Base-by-base conservation (phyloP, 495 filamentous ascomycete species). In the Aspergillus egyptiacus region DNA sequence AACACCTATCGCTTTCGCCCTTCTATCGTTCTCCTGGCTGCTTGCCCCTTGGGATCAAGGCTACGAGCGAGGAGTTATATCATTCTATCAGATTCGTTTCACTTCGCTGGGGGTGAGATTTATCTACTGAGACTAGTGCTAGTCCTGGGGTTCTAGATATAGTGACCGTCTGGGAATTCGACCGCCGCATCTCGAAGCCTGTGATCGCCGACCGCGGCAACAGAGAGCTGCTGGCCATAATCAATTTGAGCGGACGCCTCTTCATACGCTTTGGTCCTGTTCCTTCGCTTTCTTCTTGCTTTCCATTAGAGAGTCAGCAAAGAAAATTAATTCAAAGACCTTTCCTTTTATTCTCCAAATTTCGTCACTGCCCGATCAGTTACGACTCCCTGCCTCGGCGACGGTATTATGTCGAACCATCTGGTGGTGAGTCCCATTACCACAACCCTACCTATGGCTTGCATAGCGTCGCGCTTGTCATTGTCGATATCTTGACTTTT, bases 371-470 rank as follows among this genome's bases (percentile, higher is more conserved):
- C n/a, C n/a, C n/a, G 32, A 19, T 32, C 45, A 9, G 34, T 37
- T 54, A 49, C 45, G 41, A 50, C 14, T 36, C 40, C 20, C 41
- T 48, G 37, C 18, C 44, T 36, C 48, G 48, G 49, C 58, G 37
- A 34, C 40, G 22, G 17, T 39, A 55, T 41, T 61, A 84, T 84
- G 80, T 81, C 80, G 54, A 83, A 84, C 67, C 70, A 74, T 62
- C 71, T 77, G 64, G 79, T 84, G 71, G 80, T 84, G 59, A 80
- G 80, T 82, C 52, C 57, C 54, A 36, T 50, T 52, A 55, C 51
- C 44, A 48, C 54, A 48, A 41, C 35, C 55, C 40, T 56, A 35
- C 45, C 55, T n/a, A n/a, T n/a, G n/a, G n/a, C n/a, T n/a, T n/a
- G n/a, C n/a, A n/a, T n/a, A n/a, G n/a, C n/a, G n/a, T n/a, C n/a